These are phyloP conservation scores for Durio zibethinus DNA, from an alignment of 345 rosid species.

Conservation along the genomic window DNA sequence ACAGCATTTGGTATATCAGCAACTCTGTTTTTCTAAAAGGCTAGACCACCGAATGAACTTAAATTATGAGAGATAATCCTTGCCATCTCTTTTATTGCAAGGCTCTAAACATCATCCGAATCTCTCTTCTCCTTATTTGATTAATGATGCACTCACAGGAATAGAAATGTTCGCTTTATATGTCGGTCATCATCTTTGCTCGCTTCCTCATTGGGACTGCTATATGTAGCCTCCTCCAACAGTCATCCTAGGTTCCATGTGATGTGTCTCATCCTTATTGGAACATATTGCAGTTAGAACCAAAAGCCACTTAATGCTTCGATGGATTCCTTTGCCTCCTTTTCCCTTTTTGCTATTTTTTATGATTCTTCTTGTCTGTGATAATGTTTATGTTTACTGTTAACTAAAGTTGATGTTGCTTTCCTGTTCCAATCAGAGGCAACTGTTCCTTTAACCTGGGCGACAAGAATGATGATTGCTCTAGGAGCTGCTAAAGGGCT, in stretches of 20 bases:
- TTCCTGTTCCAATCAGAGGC: slow-evolving; percentile 54
- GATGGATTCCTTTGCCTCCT: neutral
- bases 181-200: neutral
- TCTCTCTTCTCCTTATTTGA: slow-evolving; percentile 2
- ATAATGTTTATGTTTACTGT: slow-evolving; percentile 8
- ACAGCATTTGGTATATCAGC: neutral
- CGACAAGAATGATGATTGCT: slow-evolving; percentile 94
- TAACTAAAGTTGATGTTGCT: slow-evolving; percentile 27
- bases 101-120: neutral
- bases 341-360: neutral
- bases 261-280: neutral
- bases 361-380: neutral
- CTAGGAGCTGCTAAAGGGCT: slow-evolving; percentile 99
- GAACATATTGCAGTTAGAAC: neutral
- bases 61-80: neutral
- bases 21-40: neutral
- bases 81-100: neutral
- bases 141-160: neutral
- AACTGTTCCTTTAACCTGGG: slow-evolving; percentile 76
- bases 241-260: neutral
- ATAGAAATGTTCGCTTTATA: neutral
- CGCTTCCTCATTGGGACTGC: neutral
- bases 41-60: neutral
- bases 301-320: neutral
- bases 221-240: neutral